Evolutionary conservation across 257 asterid genomes (phyloP), one percentile per base, ranked within the genome.

Genomic region (Plantago major): DNA sequence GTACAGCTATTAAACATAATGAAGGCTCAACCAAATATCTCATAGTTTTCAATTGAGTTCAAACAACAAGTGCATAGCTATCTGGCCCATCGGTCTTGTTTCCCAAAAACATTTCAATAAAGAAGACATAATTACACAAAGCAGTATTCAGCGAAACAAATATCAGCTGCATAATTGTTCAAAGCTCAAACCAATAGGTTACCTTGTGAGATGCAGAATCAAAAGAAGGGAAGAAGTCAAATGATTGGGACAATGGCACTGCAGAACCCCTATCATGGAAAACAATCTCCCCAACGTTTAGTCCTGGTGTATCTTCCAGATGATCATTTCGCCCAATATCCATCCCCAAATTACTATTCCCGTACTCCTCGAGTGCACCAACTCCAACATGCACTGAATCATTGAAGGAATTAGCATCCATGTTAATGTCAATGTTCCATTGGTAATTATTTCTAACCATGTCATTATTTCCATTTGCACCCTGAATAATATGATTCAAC

Each of bases 151-250:
- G 26, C 26, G 2, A 22, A 30, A 43, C 45, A 9, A 4, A 33
- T 16, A 12, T 33, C 18, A 22, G 2, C 8, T 15, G 30, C 14
- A 64, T 42, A 42, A 48, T n/a, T 58, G 54, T 46, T 13, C 59
- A 48, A 45, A 62, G 54, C 42, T 13, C 59, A 48, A 45, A 62
- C 58, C 42, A 40, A 42, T 7, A 62, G 13, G 44, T 68, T 67
- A 85, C 94, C 94, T 80, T 80, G 68, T 72, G 60, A 51, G 85
- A 70, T 28, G 71, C 62, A 33, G 85, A 73, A 76, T 73, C 80
- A 58, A 78, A 74, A 57, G 85, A 47, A 38, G 91, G 88, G 60
- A 79, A 83, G 75, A 72, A 76, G 63, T 73, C 73, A 57, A 82
- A 72, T 46, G 94, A 60, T 63, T 75, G 88, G 63, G 66, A 55